A percentile compares a stretch with the other conserved stretches of the same genome.
These are phyloP conservation scores for Beauveria scarabaeidicola DNA, from an alignment of 2,329 filamentous ascomycete genomes.

Conservation along the genomic window DNA sequence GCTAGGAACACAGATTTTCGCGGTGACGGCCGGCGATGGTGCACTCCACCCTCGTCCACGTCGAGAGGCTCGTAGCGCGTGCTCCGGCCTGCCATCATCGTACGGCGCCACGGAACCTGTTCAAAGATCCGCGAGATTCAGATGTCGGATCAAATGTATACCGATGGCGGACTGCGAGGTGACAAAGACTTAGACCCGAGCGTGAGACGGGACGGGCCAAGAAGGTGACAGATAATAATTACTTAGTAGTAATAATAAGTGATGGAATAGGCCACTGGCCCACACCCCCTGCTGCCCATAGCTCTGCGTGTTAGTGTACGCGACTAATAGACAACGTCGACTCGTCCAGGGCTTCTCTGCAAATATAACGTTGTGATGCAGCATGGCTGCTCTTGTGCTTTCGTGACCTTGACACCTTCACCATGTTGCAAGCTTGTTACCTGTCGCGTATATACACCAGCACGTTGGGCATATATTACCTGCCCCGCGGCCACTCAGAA, in stretches of 20 bases:
- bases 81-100: neutral
- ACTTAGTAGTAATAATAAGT: no score
- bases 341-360: neutral
- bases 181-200: neutral
- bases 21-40: neutral
- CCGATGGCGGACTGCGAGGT: neutral
- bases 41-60: neutral
- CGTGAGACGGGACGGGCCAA: neutral
- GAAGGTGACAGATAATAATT: neutral
- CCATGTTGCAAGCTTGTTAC: neutral
- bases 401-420: neutral
- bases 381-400: neutral
- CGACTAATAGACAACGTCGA: neutral
- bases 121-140: neutral
- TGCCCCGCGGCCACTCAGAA: constrained; percentile 1
- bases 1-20: neutral
- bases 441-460: neutral
- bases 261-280: neutral
- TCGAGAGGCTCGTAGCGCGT: constrained; percentile 4
- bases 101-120: neutral
- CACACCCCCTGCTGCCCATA: neutral
- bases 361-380: neutral
- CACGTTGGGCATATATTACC: neutral
- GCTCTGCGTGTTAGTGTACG: neutral
- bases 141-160: neutral